Base-by-base conservation (phyloP, 345 rosid genomes). In the Erucastrum elatum region DNA sequence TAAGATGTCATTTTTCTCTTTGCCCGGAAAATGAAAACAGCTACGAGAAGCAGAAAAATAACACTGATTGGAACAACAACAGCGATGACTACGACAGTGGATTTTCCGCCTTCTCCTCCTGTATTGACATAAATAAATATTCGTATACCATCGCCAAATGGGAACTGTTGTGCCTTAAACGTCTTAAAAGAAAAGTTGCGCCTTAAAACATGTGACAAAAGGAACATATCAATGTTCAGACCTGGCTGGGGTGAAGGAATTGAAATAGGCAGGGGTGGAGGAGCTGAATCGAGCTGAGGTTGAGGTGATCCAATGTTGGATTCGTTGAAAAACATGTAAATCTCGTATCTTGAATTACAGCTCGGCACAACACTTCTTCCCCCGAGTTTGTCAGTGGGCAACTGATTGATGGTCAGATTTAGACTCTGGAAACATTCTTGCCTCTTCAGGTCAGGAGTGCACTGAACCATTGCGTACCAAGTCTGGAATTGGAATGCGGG, bases 391-490 rank as follows among this genome's bases (percentile, higher is more conserved):
- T 78, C 71, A 13, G 0, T 3, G 1, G 68, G 78, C 10, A 84
- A 27, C 0, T 1, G 0, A 4, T 53, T 5, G 12, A 73, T 68
- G 11, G 49, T 74, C 1, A 0, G 21, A 15, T 33, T 37, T 2
- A 88, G 79, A 68, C 90, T 86, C 0, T 0, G 0, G 0, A n/a
- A 6, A 31, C 89, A 87, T 0, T 60, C 75, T 1, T 3, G 0
- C 0, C 8, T 0, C 7, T 77, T 51, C 17, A 87, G 30, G 68
- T 84, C 88, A 9, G 83, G 86, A 1, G 68, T 81, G 76, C 94
- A 90, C 85, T 88, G 87, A 6, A 35, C 85, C 0, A 90, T 37
- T 3, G 16, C 62, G 68, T 77, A 88, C 44, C 88, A 8, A 0
- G 0, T 41, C 46, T n/a, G n/a, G n/a, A n/a, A n/a, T n/a, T 61